A percentile compares a stretch with the other conserved stretches of the same genome.
Conservation (phyloP, 2,329 filamentous ascomycete species). For the Pseudocercospora fuligena region DNA sequence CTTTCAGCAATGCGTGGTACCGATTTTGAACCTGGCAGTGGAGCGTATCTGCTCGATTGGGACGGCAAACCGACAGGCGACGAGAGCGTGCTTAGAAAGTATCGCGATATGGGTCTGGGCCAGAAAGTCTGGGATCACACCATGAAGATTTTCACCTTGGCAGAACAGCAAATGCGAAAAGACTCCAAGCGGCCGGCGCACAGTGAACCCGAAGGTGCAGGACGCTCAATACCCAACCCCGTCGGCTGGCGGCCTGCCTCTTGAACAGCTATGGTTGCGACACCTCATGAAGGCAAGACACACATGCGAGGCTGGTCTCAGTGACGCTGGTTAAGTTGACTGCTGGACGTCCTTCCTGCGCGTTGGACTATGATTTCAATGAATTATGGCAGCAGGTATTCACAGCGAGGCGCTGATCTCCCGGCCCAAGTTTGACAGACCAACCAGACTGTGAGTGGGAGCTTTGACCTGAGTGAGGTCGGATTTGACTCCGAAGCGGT, state of each 20-base stretch:
- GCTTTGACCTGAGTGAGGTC: neutral
- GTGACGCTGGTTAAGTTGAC: neutral
- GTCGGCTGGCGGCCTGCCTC: slow-evolving; percentile 19
- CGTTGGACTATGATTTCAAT: neutral
- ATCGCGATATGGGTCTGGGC: slow-evolving; percentile 39
- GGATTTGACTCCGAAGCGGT: neutral
- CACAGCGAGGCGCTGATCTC: neutral
- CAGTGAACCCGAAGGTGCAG: slow-evolving; percentile 34
- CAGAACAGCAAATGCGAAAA: slow-evolving; percentile 33
- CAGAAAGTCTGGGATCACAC: slow-evolving; percentile 45
- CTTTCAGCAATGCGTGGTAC: slow-evolving; percentile 37
- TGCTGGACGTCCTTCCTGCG: neutral
- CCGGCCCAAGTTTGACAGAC: neutral
- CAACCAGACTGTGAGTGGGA: neutral
- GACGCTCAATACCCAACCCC: slow-evolving; percentile 33
- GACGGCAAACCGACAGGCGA: slow-evolving; percentile 44
- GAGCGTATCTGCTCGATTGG: slow-evolving; percentile 46
- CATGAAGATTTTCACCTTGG: slow-evolving; percentile 39
- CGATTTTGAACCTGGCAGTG: slow-evolving; percentile 41
- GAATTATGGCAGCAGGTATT: neutral
- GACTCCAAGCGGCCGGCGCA: slow-evolving; percentile 36
- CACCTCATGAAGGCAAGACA: neutral
- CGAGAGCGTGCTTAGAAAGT: slow-evolving; percentile 37
- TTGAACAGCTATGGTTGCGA: neutral
- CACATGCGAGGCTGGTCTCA: neutral